Percentiles rank a stretch among this genome's conserved stretches.
These are phyloP conservation scores for Fusarium irregulare DNA, from an alignment of 2,329 filamentous ascomycete genomes.

Conservation along the genomic window DNA sequence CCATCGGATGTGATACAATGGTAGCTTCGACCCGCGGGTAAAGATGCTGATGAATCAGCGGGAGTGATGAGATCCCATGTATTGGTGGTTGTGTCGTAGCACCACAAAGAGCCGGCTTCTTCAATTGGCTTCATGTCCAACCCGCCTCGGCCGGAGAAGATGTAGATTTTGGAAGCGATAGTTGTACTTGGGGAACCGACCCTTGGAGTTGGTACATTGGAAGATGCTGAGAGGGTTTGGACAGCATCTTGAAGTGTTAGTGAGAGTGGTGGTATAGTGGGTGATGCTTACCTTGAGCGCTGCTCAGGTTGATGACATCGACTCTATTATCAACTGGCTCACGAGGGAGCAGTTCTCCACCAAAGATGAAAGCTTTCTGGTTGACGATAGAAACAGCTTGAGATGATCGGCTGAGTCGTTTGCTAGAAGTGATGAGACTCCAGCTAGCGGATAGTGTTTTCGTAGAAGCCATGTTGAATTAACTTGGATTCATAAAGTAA, in stretches of 20 bases:
- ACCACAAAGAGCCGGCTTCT: background rate
- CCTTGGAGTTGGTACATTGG: background rate
- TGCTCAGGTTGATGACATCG: background rate
- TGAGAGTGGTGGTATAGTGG: background rate
- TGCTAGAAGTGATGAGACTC: background rate
- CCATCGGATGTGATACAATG: constrained; percentile 1
- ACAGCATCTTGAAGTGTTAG: background rate
- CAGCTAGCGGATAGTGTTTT: background rate
- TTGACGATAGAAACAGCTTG: background rate
- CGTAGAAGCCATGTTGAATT: background rate
- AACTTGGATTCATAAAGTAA: no score
- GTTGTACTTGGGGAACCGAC: background rate
- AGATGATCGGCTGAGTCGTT: background rate
- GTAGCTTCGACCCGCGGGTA: background rate
- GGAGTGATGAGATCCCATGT: background rate
- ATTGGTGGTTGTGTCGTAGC: background rate
- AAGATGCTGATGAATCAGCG: fast-evolving
- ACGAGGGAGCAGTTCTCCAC: background rate
- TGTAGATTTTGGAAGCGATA: background rate
- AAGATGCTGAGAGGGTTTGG: background rate
- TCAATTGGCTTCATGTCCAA: background rate
- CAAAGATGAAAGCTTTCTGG: background rate
- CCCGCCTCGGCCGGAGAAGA: background rate
- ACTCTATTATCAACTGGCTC: constrained; percentile 4
- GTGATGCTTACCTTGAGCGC: background rate